Base-by-base conservation (phyloP, 768 basidiomycete genomes). In the Pisolithus microcarpus region DNA sequence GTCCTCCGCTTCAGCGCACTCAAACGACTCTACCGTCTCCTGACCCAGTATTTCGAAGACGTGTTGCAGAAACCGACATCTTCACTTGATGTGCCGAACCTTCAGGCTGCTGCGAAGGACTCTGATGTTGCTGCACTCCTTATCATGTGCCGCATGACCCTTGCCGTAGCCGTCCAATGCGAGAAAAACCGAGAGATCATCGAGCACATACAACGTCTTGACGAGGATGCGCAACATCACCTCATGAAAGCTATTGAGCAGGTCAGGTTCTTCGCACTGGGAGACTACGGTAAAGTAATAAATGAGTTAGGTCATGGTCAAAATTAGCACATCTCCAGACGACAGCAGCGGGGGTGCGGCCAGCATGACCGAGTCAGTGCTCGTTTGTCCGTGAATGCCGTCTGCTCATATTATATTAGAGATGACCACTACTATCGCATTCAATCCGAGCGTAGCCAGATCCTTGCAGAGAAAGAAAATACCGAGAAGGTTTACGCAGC, bases 161-260 rank as follows among this genome's bases (percentile, higher is more conserved):
- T 95, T 43, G 88, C 85, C 19, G 87, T 92, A 57, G 84, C 86
- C 1, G 91, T 93, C 9, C 91, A 94, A 68, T 92, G 88, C 61
- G 85, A 88, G 64, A 80, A 80, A 65, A 94, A 94, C 61, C 82
- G 91, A 70, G 80, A 84, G 55, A 86, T 94, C 57, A 92, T 97
- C 54, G 84, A 82, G 63, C 87, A 82, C 69, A 97, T 97, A 34
- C 92, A 94, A 61, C 76, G 79, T 2, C 67, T 96, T 55, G 85
- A 80, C 53, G 87, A 95, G 66, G 75, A 70, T 16, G 84, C 92
- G 61, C 93, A 96, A 70, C 88, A 91, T 64, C 76, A 82, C 61
- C 71, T 96, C 48, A 97, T 96, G 94, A 85, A 80, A 67, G 87
- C 90, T 38, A 95, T 96, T 52, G 93, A 96, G 67, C 87, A 90